These are phyloP conservation scores for Arthrobotrys sinensis DNA, from an alignment of 2,329 filamentous ascomycete species.

Conservation along the genomic window DNA sequence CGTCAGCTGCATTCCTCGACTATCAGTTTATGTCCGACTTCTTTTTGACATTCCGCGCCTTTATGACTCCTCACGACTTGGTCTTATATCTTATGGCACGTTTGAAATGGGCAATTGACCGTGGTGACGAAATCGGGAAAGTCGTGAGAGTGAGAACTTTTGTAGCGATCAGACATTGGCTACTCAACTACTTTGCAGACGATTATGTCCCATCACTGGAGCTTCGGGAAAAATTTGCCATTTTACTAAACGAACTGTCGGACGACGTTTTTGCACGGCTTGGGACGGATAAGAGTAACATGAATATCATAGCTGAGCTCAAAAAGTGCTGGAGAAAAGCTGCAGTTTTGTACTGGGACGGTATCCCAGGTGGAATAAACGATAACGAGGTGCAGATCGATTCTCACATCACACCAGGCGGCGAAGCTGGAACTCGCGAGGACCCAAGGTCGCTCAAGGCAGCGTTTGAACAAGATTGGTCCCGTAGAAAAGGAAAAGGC, in stretches of 20 bases:
- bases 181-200: constrained; percentile 96
- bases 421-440: constrained; percentile 62
- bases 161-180: constrained; percentile 95
- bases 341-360: constrained; percentile 91
- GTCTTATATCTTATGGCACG: constrained; percentile 87
- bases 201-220: constrained; percentile 78
- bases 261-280: constrained; percentile 71
- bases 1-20: constrained; percentile 93
- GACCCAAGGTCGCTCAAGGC: constrained; percentile 57
- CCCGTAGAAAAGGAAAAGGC: constrained; percentile 53
- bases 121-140: constrained; percentile 85
- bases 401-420: constrained; percentile 64
- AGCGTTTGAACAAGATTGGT: constrained; percentile 57
- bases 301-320: constrained; percentile 92
- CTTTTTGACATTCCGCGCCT: constrained; percentile 93
- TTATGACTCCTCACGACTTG: constrained; percentile 82
- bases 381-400: constrained; percentile 62
- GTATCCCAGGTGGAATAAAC: constrained; percentile 63
- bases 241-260: constrained; percentile 68
- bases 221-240: constrained; percentile 64
- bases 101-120: constrained; percentile 86
- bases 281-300: constrained; percentile 74
- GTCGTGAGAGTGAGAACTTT: constrained; percentile 97
- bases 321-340: constrained; percentile 98
- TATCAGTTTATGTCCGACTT: constrained; percentile 98